phyloP scores from a whole-genome alignment of 2,329 filamentous ascomycete species.

The Aspergillus sp. region DNA sequence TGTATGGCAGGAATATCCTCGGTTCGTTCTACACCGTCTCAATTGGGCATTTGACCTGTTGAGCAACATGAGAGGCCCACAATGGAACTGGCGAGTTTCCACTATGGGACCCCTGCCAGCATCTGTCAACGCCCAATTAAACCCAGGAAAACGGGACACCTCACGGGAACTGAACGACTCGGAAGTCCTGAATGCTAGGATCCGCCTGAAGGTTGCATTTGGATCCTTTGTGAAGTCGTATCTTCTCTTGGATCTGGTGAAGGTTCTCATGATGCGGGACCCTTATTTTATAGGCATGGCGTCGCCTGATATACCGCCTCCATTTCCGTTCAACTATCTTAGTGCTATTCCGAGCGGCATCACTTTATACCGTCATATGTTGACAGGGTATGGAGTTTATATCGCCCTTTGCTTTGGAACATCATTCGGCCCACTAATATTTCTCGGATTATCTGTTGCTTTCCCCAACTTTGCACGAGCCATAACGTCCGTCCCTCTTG shows the following conservation, averaged over 20 bases:
- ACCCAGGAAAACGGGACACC: conserved; percentile 3
- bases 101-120: conserved; percentile 35
- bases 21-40: conserved; percentile 45
- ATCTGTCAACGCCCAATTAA: conserved; percentile 18
- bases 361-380: conserved; percentile 49
- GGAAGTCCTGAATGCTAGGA: conserved; percentile 36
- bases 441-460: conserved; percentile 45
- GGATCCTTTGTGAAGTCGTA: conserved; percentile 51
- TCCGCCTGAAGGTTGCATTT: conserved; percentile 44
- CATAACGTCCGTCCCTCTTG: conserved; percentile 53
- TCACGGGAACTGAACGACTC: conserved; percentile 10
- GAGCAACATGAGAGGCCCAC: conserved; percentile 52
- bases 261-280: conserved; percentile 64
- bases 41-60: conserved; percentile 54
- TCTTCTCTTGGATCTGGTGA: conserved; percentile 62
- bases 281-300: conserved; percentile 64
- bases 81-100: conserved; percentile 54
- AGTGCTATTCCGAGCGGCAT: conserved; percentile 42
- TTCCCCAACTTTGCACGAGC: conserved; percentile 50
- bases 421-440: conserved; percentile 54
- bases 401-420: conserved; percentile 57
- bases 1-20: conserved; percentile 51
- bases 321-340: conserved; percentile 39
- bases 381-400: conserved; percentile 53
- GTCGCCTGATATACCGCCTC: conserved; percentile 40